Evolutionary conservation across 1,284 basidiomycete genomes (phyloP), one percentile per base, ranked within the genome.

Genomic region (Microbotryum lychnidis-dioicae): DNA sequence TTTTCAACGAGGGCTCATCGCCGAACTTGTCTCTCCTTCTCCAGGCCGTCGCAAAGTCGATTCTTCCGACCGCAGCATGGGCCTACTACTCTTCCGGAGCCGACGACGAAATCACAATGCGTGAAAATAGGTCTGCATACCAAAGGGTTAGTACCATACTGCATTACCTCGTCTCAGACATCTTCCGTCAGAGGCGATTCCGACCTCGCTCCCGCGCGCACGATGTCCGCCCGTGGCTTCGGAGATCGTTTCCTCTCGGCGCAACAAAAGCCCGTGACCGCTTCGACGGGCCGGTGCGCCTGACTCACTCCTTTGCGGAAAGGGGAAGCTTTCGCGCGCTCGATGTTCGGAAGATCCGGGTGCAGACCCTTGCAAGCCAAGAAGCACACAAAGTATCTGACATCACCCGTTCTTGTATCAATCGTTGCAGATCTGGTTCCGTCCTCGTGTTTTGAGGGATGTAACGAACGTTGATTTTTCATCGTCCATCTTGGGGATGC

Each of bases 111-210:
- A 73, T 77, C 58, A 77, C 77, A 9, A 73, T 77, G 75, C 80
- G 91, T 27, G 91, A 97, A 75, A 96, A 96, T 73, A 86, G 87
- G 61, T 80, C 83, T 54, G 90, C 89, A 0, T 97, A 87, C 73
- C 89, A 91, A 42, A 42, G 37, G 12, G 37, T 42, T 14, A 42
- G 37, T 42, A 42, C 9, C 37, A 18, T 42, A 42, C 37, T 16
- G 16, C 37, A 42, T 42, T 12, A 42, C 14, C 37, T 16, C 14
- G 14, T 6, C 37, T 42, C 37, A 42, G 37, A 31, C 37, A 42
- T 4, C 37, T 42, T 18, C 12, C 4, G 37, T 42, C 37, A 14
- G 37, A 16, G 37, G 37, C 12, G 37, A 42, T 42, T 42, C 37
- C 37, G 37, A 16, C 37, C 37, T 42, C 37, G 12, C 12, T 16